Evolutionary conservation across 139 green algal genomes (phyloP), one percentile per base, ranked within the genome.

Genomic region (Chlorella vulgaris): DNA sequence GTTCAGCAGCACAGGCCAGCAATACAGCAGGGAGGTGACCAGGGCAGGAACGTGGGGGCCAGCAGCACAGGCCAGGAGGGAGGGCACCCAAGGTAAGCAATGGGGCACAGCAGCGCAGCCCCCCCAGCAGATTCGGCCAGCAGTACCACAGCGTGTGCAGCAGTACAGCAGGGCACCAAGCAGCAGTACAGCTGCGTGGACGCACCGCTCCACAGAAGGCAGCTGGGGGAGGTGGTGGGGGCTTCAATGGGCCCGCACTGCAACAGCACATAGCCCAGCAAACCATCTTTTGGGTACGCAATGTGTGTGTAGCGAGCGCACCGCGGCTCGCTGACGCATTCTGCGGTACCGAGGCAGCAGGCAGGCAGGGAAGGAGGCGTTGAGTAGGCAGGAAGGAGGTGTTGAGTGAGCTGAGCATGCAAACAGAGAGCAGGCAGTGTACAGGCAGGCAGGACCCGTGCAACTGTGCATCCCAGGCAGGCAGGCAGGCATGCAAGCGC

Each of bases 201-300:
- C 66, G 31, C 66, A 74, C 66, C 66, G 66, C 66, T 74, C 66
- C 66, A 74, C 66, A 74, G 66, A 36, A 74, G 39, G 66, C 66
- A 74, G 66, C 21, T 74, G n/a, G n/a, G n/a, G 38, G 66, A 26
- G 31, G 66, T 22, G 38, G 7, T 35, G 0, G 15, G 7, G 33
- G 65, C 65, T 21, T 71, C 24, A 19, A 4, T 33, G 1, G 65
- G 65, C 7, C 65, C 65, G 65, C 60, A n/a, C 22, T 47, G 0
- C n/a, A 71, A 35, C n/a, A 53, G 38, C 66, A 74, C 0, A 13
- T 33, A 3, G 53, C 35, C 40, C 38, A 74, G 21, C 38, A 55
- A 74, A 2, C 26, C 38, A 22, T 3, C 5, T 26, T 55, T 21
- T 21, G 51, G 38, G 66, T 55, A 74, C 5, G 21, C 7, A 36